Conservation (phyloP, 73 alveolate genomes). For the Symbiodinium natans region DNA sequence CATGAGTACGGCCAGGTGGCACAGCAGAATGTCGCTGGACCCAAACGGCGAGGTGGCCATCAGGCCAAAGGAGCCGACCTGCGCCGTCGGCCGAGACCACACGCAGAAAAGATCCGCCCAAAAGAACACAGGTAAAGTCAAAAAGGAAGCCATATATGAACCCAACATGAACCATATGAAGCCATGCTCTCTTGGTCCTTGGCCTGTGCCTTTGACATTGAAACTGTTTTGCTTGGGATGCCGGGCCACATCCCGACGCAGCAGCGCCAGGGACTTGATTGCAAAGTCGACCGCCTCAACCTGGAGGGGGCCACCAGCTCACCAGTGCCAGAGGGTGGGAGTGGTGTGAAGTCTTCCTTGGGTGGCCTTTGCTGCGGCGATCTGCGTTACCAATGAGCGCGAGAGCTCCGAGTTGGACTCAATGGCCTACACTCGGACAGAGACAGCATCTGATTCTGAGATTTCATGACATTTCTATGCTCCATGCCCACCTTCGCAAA, state of each 20-base stretch:
- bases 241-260: slow-evolving; percentile 66
- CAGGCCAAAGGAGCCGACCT: slow-evolving; percentile 71
- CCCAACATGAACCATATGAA: no score
- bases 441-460: no score
- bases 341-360: no score
- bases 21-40: slow-evolving; percentile 70
- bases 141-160: no score
- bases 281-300: slow-evolving; percentile 90
- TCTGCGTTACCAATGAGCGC: slow-evolving; percentile 55
- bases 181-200: no score
- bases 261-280: slow-evolving; percentile 66
- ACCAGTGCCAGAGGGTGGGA: no score
- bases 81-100: no score
- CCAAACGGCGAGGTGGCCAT: slow-evolving; percentile 81
- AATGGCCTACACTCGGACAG: slow-evolving; percentile 27
- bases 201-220: no score
- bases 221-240: not conserved
- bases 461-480: not conserved
- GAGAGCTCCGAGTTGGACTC: slow-evolving; percentile 63
- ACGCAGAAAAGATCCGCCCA: no score
- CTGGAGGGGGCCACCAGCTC: slow-evolving; percentile 18
- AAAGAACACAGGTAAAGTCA: no score
- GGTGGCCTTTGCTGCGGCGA: slow-evolving; percentile 91
- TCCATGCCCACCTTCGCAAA: slow-evolving; percentile 60
- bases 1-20: not conserved